Conservation (phyloP, 768 basidiomycete species). For the Russula foetens region DNA sequence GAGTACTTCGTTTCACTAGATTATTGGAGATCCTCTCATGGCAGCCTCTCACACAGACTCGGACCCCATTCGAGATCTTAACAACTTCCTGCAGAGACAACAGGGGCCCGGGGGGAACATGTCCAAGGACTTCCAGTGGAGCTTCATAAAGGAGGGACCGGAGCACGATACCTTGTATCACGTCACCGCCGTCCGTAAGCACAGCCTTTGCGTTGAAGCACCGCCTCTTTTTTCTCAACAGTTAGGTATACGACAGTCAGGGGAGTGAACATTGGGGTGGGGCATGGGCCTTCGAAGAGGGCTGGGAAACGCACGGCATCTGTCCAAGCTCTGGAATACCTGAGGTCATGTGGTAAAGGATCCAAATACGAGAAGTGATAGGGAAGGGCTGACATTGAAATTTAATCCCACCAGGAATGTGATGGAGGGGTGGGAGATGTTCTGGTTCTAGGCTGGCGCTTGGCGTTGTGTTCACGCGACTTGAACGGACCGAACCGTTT, state of each 20-base stretch:
- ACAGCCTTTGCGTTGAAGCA: neutral
- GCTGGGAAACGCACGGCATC: slow-evolving; percentile 12
- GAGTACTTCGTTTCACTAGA: neutral
- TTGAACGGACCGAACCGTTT: too few species aligned
- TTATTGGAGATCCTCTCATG: neutral
- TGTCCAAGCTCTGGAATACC: slow-evolving; percentile 5
- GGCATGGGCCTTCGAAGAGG: slow-evolving; percentile 7
- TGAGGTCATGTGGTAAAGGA: slow-evolving; percentile 3
- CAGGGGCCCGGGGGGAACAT: neutral
- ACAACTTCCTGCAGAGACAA: slow-evolving; percentile 12
- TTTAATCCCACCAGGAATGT: too few species aligned
- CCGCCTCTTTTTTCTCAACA: too few species aligned
- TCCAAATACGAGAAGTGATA: neutral
- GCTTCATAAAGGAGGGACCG: neutral
- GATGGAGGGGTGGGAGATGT: too few species aligned
- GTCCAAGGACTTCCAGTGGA: slow-evolving; percentile 6
- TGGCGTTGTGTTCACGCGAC: too few species aligned
- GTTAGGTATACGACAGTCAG: neutral
- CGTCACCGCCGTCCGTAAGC: slow-evolving; percentile 11
- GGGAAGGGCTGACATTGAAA: neutral
- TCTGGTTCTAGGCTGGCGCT: too few species aligned
- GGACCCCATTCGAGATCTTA: slow-evolving; percentile 18
- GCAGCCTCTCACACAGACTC: neutral
- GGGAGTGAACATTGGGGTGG: slow-evolving; percentile 10
- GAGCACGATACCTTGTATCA: neutral